Percentiles rank a stretch among this genome's conserved stretches.
Evolutionary conservation across 2,329 filamentous ascomycete genomes (phyloP).

Genomic region (Coleophoma cylindrospora): DNA sequence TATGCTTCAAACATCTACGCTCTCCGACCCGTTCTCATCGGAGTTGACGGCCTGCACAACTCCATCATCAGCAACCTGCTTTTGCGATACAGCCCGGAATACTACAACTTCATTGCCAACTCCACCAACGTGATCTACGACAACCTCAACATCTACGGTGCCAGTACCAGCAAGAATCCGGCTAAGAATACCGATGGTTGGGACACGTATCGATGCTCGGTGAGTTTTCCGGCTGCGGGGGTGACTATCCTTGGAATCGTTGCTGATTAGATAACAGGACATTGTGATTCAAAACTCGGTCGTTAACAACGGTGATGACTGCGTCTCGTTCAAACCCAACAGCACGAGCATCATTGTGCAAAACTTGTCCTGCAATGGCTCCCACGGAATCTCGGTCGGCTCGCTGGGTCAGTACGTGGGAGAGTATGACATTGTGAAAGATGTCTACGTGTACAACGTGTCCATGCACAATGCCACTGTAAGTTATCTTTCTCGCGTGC

Average conservation of each 20-base stretch:
- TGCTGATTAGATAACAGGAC: constrained; percentile 22
- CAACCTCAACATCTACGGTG: constrained; percentile 54
- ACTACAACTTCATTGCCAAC: constrained; percentile 63
- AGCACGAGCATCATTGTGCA: constrained; percentile 65
- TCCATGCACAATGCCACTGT: constrained; percentile 48
- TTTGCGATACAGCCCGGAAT: constrained; percentile 52
- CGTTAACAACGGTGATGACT: constrained; percentile 64
- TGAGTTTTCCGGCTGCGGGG: not conserved
- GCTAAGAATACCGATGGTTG: constrained; percentile 65
- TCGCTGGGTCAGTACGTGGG: constrained; percentile 61
- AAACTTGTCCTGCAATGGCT: constrained; percentile 62
- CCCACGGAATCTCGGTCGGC: constrained; percentile 69
- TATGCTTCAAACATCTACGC: constrained; percentile 53
- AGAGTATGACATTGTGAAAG: constrained; percentile 62
- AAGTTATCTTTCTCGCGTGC: constrained; percentile 22
- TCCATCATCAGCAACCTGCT: constrained; percentile 55
- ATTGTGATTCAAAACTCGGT: constrained; percentile 64
- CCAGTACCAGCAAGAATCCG: constrained; percentile 42
- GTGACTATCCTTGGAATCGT: too few relatives aligned
- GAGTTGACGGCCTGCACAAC: constrained; percentile 49
- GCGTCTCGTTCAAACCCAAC: constrained; percentile 72
- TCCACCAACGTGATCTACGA: constrained; percentile 59
- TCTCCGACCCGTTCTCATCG: constrained; percentile 53
- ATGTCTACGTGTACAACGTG: constrained; percentile 60
- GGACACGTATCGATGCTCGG: constrained; percentile 56